Base-by-base conservation (phyloP, 441 rosid genomes). In the Cnidoscolus chayamansa region DNA sequence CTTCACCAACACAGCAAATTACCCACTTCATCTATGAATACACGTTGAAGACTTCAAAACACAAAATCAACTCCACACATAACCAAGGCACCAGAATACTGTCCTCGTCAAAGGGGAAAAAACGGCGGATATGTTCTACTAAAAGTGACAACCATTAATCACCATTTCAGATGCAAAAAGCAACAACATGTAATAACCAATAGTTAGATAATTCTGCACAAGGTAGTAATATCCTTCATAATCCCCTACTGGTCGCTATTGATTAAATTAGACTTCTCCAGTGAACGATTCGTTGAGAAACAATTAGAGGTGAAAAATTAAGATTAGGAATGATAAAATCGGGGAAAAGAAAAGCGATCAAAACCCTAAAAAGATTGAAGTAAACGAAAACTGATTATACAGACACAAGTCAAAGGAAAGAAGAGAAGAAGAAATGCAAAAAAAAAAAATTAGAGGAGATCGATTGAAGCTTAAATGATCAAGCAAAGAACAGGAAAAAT, bases 271-370 rank as follows among this genome's bases (percentile, higher is more conserved):
- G 2, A 58, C 37, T 1, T 10, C 4, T 53, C 35, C 25, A 53
- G 4, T n/a, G 7, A 65, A 50, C 30, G 30, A 49, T 6, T 49
- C 2, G 17, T 47, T 11, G 16, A 54, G 35, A 56, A 56, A 37
- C 12, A 45, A 71, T 47, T 19, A 0, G 11, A 50, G 32, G 25
- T 16, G 4, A 32, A 60, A 11, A 17, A 61, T 59, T 61, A 35
- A 30, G 56, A 55, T 12, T 13, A 2, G 56, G 16, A 58, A 3
- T 9, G 11, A 32, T 4, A 49, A 48, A 67, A 58, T 67, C 72
- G 30, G 15, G n/a, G 13, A n/a, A 47, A n/a, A 56, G 4, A 67
- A 59, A 59, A 20, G 53, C 61, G 67, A 67, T 67, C 77, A 60
- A 59, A 67, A 37, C 77, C 72, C 76, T 73, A 57, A 16, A 25